phyloP scores from a whole-genome alignment of 2,329 filamentous ascomycete species.

The Niveomyces coronatus region DNA sequence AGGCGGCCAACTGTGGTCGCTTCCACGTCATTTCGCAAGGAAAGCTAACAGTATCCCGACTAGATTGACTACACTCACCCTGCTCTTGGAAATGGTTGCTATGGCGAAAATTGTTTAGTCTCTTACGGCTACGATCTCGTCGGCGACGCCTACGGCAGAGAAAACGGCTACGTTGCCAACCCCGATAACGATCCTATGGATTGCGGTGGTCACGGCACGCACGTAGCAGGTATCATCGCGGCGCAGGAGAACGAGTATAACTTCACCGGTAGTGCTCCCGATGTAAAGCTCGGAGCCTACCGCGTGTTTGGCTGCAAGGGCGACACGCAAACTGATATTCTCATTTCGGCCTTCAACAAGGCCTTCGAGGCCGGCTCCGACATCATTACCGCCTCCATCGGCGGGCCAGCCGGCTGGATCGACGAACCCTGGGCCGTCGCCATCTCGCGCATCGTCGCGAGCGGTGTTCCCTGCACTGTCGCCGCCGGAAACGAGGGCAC shows the following conservation, averaged over 20 bases:
- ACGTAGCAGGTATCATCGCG: constrained; percentile 52
- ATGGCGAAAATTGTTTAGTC: constrained; percentile 48
- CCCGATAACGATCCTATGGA: constrained; percentile 44
- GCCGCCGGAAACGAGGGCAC: constrained; percentile 42
- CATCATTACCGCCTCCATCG: constrained; percentile 46
- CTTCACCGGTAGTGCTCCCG: constrained; percentile 48
- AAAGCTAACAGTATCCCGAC: not conserved
- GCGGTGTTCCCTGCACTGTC: constrained; percentile 41
- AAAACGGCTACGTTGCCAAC: constrained; percentile 17
- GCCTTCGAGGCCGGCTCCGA: constrained; percentile 51
- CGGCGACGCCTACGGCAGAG: constrained; percentile 40
- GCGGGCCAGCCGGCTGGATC: constrained; percentile 40
- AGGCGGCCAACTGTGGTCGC: no score
- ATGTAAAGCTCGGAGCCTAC: constrained; percentile 45
- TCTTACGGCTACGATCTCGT: constrained; percentile 47
- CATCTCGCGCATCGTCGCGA: constrained; percentile 41
- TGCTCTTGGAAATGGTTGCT: constrained; percentile 49
- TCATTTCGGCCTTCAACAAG: constrained; percentile 48
- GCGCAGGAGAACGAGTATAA: constrained; percentile 42
- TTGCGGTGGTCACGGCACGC: constrained; percentile 49
- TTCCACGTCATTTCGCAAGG: no score
- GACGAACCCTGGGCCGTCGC: constrained; percentile 40
- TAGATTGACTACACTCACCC: constrained; percentile 53
- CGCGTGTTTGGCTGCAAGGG: constrained; percentile 47
- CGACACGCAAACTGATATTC: constrained; percentile 40